Evolutionary conservation across 2,329 filamentous ascomycete genomes (phyloP), one percentile per base, ranked within the genome.

Genomic region (Penicillium freii): DNA sequence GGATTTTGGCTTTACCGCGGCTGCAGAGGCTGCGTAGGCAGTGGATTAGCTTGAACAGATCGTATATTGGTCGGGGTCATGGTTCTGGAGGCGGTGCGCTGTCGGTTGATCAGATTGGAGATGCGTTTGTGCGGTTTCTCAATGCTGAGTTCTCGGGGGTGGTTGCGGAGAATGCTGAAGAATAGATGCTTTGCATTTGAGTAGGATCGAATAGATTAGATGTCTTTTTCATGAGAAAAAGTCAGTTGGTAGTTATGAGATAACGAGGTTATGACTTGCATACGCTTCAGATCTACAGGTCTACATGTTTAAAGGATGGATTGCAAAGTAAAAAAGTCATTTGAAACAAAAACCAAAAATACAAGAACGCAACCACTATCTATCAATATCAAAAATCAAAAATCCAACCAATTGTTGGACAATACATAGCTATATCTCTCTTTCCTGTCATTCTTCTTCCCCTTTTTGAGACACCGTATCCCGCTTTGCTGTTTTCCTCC

Each of bases 101-200:
- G 51, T 62, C 61, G 15, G 51, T 62, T 46, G 73, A 73, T 21
- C 71, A 76, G 58, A 68, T 78, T 15, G 70, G 70, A 1, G 75
- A 77, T 68, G 76, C 76, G 7, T 80, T 80, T 73, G 75, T 79
- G 54, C 67, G 73, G 53, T 80, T 78, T 65, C 63, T 80, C 59
- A 78, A 78, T 66, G 71, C 70, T 27, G 76, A 77, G 51, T 76
- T 78, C 64, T 73, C 70, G 39, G 74, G 70, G 19, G 64, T 68
- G 36, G 66, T 57, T 11, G 53, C 55, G 17, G 53, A 65, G 27
- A 40, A 51, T 34, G 44, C 34, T 21, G 51, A 60, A 21, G 42
- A 54, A n/a, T 62, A 52, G 19, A 48, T 31, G 13, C 9, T 19
- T 51, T 46, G 10, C 31, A 49, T 44, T 33, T 21, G 13, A 39